Base-by-base conservation (phyloP, 2,329 filamentous ascomycete species). In the Ceratocystis lukuohia region DNA sequence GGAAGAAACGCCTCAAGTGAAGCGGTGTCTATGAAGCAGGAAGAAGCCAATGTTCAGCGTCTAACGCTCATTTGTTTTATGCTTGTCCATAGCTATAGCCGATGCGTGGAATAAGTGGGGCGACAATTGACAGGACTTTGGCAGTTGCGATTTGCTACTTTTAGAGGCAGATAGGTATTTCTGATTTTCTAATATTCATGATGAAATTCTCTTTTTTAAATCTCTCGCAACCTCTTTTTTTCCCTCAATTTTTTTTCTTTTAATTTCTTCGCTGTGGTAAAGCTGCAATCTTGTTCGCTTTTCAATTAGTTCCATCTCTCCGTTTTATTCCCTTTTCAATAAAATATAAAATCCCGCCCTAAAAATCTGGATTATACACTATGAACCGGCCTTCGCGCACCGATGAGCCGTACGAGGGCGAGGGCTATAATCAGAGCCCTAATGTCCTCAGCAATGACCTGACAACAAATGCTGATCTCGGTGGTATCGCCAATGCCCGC, bases 341-440 rank as follows among this genome's bases (percentile, higher is more conserved):
- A 7, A n/a, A 50, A 22, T 12, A 48, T 46, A 25, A 28, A 15
- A 30, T 28, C 30, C 12, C 17, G 6, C 25, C 3, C n/a, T 41
- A 62, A 45, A 62, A 62, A 46, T 62, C 33, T 41, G 15, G 15
- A 62, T 45, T 20, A n/a, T 28, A 57, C 45, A 17, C 28, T 57
- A 82, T 83, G 81, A 83, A 82, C 70, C 81, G 81, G 68, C 80
- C 81, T 12, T 81, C 80, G 37, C 78, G 80, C 69, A 81, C 79
- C 62, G 81, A 83, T 70, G 79, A 82, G 67, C 75, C 77, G 67
- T 74, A 79, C 63, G 72, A 76, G 61, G 80, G 81, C 69, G 77
- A 78, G 62, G 75, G 76, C 33, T 83, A 78, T 76, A 83, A 83
- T 72, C 81, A 83, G 74, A 81, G 76, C 72, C 81, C 81, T 41